Conservation (phyloP, 208 protist genomes). For the Trichomonas gallinae region DNA sequence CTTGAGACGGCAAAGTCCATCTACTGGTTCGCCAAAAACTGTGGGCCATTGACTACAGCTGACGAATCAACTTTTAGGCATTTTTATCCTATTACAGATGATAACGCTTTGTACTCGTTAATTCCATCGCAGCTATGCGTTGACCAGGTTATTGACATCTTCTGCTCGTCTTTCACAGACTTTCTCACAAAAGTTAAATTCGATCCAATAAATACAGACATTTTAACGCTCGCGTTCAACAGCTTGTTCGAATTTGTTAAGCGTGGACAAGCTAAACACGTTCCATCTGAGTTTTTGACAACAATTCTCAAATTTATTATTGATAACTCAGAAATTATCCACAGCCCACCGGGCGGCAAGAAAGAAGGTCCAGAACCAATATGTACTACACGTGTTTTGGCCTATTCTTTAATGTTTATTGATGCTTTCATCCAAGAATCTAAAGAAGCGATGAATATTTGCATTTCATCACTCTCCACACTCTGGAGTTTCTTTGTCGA, state of each 20-base stretch:
- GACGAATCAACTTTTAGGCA: background rate
- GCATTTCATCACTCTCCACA: background rate
- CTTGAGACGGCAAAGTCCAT: background rate
- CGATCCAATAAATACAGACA: background rate
- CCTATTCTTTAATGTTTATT: background rate
- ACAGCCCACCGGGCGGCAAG: background rate
- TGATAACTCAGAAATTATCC: background rate
- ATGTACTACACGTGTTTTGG: background rate
- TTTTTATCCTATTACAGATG: constrained; percentile 7
- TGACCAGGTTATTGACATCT: background rate
- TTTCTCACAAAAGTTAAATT: background rate
- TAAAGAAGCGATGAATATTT: background rate
- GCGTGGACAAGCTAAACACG: background rate
- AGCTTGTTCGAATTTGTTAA: constrained; percentile 4
- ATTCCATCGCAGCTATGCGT: background rate
- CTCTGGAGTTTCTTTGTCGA: background rate
- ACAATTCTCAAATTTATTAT: background rate
- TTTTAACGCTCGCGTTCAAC: background rate
- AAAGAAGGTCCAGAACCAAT: background rate
- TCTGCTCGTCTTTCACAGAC: background rate
- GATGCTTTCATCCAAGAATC: constrained; percentile 3
- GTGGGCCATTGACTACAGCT: background rate
- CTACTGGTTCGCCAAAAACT: constrained; percentile 1
- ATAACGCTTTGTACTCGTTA: background rate
- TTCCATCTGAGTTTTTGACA: background rate